Percentiles rank a stretch among this genome's conserved stretches.
phyloP scores from a whole-genome alignment of 345 rosid genomes.

The Corchorus capsularis region DNA sequence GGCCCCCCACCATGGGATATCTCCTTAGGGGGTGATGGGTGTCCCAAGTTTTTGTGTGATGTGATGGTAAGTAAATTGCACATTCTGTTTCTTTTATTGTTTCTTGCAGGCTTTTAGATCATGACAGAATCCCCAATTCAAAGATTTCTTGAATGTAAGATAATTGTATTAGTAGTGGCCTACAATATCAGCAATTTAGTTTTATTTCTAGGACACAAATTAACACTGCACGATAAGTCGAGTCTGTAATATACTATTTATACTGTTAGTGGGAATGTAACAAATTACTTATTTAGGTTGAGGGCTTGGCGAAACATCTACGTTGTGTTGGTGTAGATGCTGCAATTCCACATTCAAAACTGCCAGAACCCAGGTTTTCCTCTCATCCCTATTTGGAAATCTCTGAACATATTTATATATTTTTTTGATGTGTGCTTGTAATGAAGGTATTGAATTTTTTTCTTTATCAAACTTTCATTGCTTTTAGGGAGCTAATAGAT shows the following conservation, averaged over 20 bases:
- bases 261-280: constrained; percentile 22
- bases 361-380: constrained; percentile 73
- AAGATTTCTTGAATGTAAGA: constrained; percentile 1
- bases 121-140: background rate
- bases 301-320: constrained; percentile 94
- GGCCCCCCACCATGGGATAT: constrained; percentile 90
- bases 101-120: background rate
- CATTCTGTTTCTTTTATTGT: background rate
- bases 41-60: constrained; percentile 88
- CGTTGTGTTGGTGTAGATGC: constrained; percentile 95
- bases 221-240: background rate
- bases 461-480: constrained; percentile 9
- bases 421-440: background rate
- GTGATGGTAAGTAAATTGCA: constrained; percentile 66
- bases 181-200: background rate
- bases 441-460: background rate
- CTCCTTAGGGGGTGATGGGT: constrained; percentile 80
- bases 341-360: constrained; percentile 66
- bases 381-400: background rate
- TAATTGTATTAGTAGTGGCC: background rate
- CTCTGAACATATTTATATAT: background rate
- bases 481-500: constrained; percentile 73
- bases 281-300: constrained; percentile 52
- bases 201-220: background rate
- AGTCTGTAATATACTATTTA: background rate